A percentile compares a stretch with the other conserved stretches of the same genome.
phyloP scores from a whole-genome alignment of 2,329 filamentous ascomycete species.

The Thermothelomyces thermophilus region DNA sequence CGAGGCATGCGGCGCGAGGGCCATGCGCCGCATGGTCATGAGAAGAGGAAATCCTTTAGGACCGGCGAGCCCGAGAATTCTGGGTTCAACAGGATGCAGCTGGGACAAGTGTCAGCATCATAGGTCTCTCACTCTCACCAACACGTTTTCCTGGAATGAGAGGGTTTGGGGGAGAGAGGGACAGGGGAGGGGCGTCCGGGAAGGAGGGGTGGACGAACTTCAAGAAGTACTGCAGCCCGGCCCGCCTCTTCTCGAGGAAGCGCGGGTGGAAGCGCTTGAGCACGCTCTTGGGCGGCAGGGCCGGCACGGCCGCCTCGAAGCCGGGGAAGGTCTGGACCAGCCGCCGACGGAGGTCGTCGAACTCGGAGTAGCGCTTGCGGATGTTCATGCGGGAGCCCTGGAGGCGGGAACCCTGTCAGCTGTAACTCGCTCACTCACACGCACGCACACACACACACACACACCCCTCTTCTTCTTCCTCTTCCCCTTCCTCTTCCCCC shows the following conservation, averaged over 20 bases:
- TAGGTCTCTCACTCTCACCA: no score
- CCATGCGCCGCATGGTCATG: conserved; percentile 30
- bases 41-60: conserved; percentile 83
- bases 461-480: no score
- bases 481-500: no score
- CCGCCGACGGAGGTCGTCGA: conserved; percentile 70
- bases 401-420: not conserved
- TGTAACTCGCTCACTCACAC: no score
- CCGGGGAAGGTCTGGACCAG: conserved; percentile 76
- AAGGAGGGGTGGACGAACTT: conserved; percentile 51
- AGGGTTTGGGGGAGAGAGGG: no score
- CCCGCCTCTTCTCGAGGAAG: conserved; percentile 78
- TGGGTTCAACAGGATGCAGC: conserved; percentile 85
- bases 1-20: not conserved
- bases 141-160: no score
- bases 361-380: conserved; percentile 82
- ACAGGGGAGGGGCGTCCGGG: not conserved
- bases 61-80: conserved; percentile 90
- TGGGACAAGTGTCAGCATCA: conserved; percentile 31
- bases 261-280: conserved; percentile 77
- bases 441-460: no score
- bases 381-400: conserved; percentile 57
- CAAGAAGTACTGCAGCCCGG: conserved; percentile 83
- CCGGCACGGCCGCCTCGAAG: conserved; percentile 79
- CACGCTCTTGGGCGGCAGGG: conserved; percentile 82